Evolutionary conservation across 495 filamentous ascomycete genomes (phyloP).

Genomic region (Lentithecium fluviatile): DNA sequence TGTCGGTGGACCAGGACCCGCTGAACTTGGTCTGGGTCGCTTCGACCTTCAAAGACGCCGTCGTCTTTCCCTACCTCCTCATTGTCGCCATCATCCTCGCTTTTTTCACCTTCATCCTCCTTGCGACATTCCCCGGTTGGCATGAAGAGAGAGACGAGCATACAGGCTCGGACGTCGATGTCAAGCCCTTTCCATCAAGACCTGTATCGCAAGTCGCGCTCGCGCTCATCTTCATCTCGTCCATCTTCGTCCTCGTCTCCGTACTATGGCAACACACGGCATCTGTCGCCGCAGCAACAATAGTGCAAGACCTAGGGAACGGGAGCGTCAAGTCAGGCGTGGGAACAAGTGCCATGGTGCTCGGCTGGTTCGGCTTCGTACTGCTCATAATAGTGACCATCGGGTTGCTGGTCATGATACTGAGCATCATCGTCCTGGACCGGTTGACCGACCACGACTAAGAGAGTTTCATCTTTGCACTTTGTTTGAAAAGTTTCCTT

Average conservation of each 20-base stretch:
- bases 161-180: conserved; percentile 63
- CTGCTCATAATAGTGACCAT: conserved; percentile 91
- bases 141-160: conserved; percentile 67
- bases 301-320: conserved; percentile 94
- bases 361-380: conserved; percentile 96
- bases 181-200: conserved; percentile 75
- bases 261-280: conserved; percentile 83
- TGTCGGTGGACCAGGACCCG: conserved; percentile 70
- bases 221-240: conserved; percentile 75
- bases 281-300: conserved; percentile 86
- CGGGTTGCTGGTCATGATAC: conserved; percentile 90
- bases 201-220: conserved; percentile 73
- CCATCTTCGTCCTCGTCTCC: conserved; percentile 74
- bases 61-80: conserved; percentile 77
- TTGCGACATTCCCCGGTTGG: conserved; percentile 80
- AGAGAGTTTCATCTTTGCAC: not conserved
- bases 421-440: conserved; percentile 75
- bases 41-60: conserved; percentile 74
- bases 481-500: no score
- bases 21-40: conserved; percentile 79
- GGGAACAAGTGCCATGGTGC: conserved; percentile 87
- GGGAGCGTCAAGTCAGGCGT: conserved; percentile 86
- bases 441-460: conserved; percentile 40
- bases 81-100: conserved; percentile 83
- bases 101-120: conserved; percentile 69